phyloP scores from a whole-genome alignment of 495 filamentous ascomycete genomes.

The Annulohypoxylon bovei region DNA sequence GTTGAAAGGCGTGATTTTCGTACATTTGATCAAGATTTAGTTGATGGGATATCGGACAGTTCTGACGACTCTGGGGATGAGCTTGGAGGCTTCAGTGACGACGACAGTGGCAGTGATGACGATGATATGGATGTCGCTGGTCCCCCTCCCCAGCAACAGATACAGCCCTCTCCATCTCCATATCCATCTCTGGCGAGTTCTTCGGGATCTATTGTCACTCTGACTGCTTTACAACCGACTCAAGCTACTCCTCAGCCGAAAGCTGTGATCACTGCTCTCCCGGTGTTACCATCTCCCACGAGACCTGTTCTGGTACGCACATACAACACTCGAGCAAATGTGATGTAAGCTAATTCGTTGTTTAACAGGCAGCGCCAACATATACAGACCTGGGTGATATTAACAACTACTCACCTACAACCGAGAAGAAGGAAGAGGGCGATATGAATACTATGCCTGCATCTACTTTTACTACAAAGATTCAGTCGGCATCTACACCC shows the following conservation, averaged over 20 bases:
- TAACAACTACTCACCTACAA: neutral
- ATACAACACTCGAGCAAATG: neutral
- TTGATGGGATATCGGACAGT: conserved; percentile 10
- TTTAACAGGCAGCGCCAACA: neutral
- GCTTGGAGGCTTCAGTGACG: conserved; percentile 11
- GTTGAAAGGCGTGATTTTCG: neutral
- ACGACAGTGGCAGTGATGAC: conserved; percentile 23
- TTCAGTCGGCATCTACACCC: neutral
- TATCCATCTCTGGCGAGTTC: conserved; percentile 8
- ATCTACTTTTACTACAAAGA: neutral
- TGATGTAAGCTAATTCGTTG: conserved; percentile 11
- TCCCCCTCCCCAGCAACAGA: conserved; percentile 18
- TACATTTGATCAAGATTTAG: neutral
- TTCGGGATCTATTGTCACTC: conserved; percentile 24
- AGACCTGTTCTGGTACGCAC: conserved; percentile 7
- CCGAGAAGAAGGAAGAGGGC: conserved; percentile 12
- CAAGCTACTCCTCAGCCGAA: conserved; percentile 11
- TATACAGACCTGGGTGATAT: neutral
- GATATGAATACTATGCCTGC: neutral
- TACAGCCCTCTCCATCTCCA: neutral
- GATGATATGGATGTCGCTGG: conserved; percentile 1
- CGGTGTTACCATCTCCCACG: neutral
- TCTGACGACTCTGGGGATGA: conserved; percentile 15
- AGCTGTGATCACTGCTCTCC: neutral
- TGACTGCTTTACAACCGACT: conserved; percentile 24